A percentile compares a stretch with the other conserved stretches of the same genome.
Evolutionary conservation across 441 rosid genomes (phyloP).

Genomic region (Populus hybrid): DNA sequence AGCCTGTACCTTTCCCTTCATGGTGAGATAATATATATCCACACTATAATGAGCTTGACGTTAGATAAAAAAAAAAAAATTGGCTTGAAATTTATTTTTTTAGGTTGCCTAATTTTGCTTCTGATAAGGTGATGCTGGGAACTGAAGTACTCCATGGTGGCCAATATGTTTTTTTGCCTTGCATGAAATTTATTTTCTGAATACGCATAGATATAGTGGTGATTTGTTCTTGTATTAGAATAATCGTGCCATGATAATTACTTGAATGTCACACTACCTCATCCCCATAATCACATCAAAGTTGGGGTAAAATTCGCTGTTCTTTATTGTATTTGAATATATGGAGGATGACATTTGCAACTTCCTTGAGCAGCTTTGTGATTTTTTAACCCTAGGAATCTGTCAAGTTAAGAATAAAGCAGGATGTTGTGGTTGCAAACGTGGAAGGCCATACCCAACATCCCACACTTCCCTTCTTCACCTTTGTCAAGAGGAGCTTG

Average conservation of each 20-base stretch:
- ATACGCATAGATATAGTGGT: background rate
- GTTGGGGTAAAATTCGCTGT: background rate
- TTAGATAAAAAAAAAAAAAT: too few relatives aligned
- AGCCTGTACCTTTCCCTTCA: background rate
- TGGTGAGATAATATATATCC: background rate
- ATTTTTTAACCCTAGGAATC: background rate
- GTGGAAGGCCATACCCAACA: background rate
- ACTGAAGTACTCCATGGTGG: background rate
- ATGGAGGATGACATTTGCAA: background rate
- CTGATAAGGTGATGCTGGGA: background rate
- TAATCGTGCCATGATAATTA: background rate
- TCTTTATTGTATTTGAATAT: too few relatives aligned
- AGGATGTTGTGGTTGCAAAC: background rate
- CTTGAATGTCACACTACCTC: background rate
- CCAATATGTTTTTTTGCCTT: background rate
- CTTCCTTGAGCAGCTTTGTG: background rate
- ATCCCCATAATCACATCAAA: background rate
- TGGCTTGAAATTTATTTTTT: background rate
- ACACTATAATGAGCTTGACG: background rate
- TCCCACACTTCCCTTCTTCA: background rate
- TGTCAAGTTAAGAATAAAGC: background rate
- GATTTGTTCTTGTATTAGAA: background rate
- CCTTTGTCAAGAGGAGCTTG: background rate
- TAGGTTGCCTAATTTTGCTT: too few relatives aligned
- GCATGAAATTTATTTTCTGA: background rate